Percentiles rank a stretch among this genome's conserved stretches.
Conservation (phyloP, 108 stramenopile genomes). For the Nitzschia putrida region DNA sequence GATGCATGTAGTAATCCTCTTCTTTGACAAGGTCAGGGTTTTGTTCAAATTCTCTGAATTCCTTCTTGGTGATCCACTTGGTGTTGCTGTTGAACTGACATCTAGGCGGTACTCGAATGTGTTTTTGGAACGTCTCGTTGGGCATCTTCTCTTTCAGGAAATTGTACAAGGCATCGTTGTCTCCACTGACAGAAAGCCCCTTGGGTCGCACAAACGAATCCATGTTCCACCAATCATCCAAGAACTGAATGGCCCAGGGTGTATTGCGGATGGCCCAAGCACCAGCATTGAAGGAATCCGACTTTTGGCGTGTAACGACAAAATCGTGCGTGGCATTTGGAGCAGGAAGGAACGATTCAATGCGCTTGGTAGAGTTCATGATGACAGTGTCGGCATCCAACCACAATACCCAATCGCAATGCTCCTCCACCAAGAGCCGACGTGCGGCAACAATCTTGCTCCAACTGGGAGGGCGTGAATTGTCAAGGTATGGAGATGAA, state of each 20-base stretch:
- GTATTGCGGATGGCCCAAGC: conserved; percentile 33
- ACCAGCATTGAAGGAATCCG: conserved; percentile 24
- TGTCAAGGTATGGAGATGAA: conserved; percentile 17
- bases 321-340: conserved; percentile 3
- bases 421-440: conserved; percentile 18
- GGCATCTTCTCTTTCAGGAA: conserved; percentile 19
- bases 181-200: conserved; percentile 28
- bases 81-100: conserved; percentile 34
- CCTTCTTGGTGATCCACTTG: conserved; percentile 12
- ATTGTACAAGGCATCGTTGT: conserved; percentile 29
- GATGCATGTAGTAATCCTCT: conserved; percentile 22
- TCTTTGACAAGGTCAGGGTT: conserved; percentile 12
- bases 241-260: conserved; percentile 26
- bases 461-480: conserved; percentile 35
- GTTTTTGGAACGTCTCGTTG: conserved; percentile 7
- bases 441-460: conserved; percentile 32
- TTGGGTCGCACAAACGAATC: conserved; percentile 26
- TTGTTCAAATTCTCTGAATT: background rate
- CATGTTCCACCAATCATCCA: conserved; percentile 42
- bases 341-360: conserved; percentile 29
- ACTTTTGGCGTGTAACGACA: conserved; percentile 23
- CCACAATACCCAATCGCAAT: conserved; percentile 41
- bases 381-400: conserved; percentile 53
- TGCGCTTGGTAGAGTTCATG: conserved; percentile 46
- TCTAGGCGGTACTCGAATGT: conserved; percentile 24